Conservation (phyloP, 1,139 yeast genomes). For the Cylindricascospora bacillispora region DNA sequence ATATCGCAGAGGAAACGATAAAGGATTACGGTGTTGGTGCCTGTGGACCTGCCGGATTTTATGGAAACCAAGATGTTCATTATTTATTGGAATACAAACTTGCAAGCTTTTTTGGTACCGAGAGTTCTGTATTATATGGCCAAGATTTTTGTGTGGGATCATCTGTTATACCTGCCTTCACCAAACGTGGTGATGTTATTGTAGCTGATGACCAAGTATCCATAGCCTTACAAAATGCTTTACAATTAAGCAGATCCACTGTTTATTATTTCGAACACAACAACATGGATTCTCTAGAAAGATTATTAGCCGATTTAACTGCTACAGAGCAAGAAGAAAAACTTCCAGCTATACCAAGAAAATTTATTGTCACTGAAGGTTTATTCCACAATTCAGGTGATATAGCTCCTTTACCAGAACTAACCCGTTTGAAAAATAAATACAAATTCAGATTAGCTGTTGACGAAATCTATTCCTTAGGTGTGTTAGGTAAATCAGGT, state of each 20-base stretch:
- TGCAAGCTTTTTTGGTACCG: conserved; percentile 63
- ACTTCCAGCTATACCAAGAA: conserved; percentile 60
- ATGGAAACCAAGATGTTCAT: conserved; percentile 92
- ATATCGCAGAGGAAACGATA: conserved; percentile 49
- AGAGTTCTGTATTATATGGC: conserved; percentile 74
- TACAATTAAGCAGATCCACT: conserved; percentile 75
- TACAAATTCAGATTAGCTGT: conserved; percentile 76
- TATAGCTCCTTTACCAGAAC: conserved; percentile 54
- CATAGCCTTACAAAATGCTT: conserved; percentile 76
- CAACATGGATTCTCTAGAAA: conserved; percentile 71
- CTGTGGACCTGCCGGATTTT: conserved; percentile 97
- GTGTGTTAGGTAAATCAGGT: conserved; percentile 75
- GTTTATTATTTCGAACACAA: conserved; percentile 79
- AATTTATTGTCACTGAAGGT: conserved; percentile 87
- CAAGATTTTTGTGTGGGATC: conserved; percentile 86
- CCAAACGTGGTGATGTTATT: conserved; percentile 88
- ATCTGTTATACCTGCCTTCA: conserved; percentile 94
- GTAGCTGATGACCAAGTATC: conserved; percentile 77
- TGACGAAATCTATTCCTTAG: conserved; percentile 81
- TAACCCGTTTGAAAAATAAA: conserved; percentile 64
- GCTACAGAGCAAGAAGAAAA: conserved; percentile 50
- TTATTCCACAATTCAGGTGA: conserved; percentile 76
- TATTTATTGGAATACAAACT: conserved; percentile 66
- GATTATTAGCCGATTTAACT: conserved; percentile 47
- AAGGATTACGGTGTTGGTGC: conserved; percentile 86